Conservation (phyloP, 768 basidiomycete genomes). For the Hemileccinum impolitum region DNA sequence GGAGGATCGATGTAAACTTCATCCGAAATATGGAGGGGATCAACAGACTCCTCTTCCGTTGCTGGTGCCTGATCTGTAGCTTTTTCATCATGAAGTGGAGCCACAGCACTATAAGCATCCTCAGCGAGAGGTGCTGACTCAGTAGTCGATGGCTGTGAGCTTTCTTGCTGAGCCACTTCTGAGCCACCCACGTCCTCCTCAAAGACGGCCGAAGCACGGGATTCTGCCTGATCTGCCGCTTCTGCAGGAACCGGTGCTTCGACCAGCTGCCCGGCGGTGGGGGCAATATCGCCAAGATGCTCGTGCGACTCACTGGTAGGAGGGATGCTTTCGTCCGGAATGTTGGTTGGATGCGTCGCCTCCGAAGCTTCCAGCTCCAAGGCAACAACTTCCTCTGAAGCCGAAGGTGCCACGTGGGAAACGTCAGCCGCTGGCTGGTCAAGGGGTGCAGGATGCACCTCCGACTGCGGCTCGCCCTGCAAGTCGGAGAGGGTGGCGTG, state of each 20-base stretch:
- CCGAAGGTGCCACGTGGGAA: conserved; percentile 14
- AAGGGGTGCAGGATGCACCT: conserved; percentile 7
- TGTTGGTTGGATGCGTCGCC: conserved; percentile 6
- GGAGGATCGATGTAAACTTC: conserved; percentile 75
- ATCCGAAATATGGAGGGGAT: conserved; percentile 61
- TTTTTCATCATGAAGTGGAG: conserved; percentile 9
- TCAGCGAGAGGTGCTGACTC: conserved; percentile 11
- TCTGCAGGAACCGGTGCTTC: conserved; percentile 6
- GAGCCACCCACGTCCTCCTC: conserved; percentile 4
- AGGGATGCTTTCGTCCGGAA: conserved; percentile 3
- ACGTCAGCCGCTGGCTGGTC: conserved; percentile 18
- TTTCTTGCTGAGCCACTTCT: conserved; percentile 12
- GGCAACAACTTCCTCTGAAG: conserved; percentile 9
- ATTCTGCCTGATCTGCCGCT: conserved; percentile 3
- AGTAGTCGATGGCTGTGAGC: conserved; percentile 4
- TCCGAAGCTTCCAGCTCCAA: conserved; percentile 5
- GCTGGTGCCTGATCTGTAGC: conserved; percentile 7
- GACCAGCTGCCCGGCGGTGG: conserved; percentile 2
- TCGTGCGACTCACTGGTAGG: conserved; percentile 21
- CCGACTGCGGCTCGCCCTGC: conserved; percentile 9
- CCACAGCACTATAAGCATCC: conserved; percentile 5
- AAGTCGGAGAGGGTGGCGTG: conserved; percentile 4
- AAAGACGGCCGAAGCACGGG: neutral
- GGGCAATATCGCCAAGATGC: conserved; percentile 6
- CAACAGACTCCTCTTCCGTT: conserved; percentile 18